Percentiles rank a stretch among this genome's conserved stretches.
Conservation (phyloP, 208 protist genomes). For the Trypanosomatidae sp. region DNA sequence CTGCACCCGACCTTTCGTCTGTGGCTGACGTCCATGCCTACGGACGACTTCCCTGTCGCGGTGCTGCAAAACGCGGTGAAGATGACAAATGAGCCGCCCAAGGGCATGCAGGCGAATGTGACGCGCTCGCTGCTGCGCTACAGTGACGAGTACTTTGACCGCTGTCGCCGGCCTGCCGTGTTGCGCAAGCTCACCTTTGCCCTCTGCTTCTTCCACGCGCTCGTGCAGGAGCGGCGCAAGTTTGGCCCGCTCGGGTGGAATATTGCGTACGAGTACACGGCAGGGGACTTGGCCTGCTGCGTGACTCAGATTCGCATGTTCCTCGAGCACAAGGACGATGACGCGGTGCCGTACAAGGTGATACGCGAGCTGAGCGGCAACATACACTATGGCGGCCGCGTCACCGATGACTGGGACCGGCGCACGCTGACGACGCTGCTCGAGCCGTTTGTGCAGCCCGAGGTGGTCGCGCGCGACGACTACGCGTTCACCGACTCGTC, state of each 20-base stretch:
- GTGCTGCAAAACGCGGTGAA: conserved; percentile 98
- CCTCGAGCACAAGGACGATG: conserved; percentile 93
- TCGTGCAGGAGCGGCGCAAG: conserved; percentile 97
- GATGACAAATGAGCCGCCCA: conserved; percentile 99
- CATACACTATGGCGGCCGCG: conserved; percentile 98
- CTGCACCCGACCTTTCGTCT: conserved; percentile 96
- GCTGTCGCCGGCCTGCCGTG: conserved; percentile 68
- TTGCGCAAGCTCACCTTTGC: conserved; percentile 96
- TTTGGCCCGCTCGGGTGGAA: conserved; percentile 99
- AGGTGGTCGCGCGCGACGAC: conserved; percentile 84
- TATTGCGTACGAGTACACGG: conserved; percentile 97
- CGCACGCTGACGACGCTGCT: conserved; percentile 92
- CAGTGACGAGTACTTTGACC: conserved; percentile 75
- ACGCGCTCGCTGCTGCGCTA: conserved; percentile 81
- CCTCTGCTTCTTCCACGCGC: conserved; percentile 96
- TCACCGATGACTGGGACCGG: conserved; percentile 98
- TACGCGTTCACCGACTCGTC: conserved; percentile 84
- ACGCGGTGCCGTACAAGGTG: conserved; percentile 94
- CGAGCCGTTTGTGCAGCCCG: conserved; percentile 80
- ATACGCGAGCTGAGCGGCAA: conserved; percentile 93
- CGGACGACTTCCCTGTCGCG: conserved; percentile 93
- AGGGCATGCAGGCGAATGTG: conserved; percentile 94
- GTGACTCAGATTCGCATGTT: conserved; percentile 90
- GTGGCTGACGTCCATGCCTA: conserved; percentile 98
- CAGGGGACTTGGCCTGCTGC: conserved; percentile 92